Evolutionary conservation across 495 filamentous ascomycete genomes (phyloP).

Genomic region (Tuber calosporum): DNA sequence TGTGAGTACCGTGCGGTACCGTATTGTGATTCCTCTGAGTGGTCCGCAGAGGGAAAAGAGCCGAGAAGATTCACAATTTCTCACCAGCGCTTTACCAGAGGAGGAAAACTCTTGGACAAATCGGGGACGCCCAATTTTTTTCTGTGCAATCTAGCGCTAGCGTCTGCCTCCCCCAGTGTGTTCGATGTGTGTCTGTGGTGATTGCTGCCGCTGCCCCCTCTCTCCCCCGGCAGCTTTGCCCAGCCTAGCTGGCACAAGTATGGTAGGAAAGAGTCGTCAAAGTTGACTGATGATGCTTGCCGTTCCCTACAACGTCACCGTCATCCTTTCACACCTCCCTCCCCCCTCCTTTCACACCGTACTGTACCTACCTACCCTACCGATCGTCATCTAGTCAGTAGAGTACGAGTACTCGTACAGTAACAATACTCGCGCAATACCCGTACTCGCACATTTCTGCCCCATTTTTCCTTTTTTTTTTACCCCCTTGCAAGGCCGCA

Average conservation of each 20-base stretch:
- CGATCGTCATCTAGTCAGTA: slow-evolving; percentile 1
- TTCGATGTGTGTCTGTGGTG: not conserved
- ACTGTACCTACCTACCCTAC: too few relatives aligned
- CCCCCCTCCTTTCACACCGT: not conserved
- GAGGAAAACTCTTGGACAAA: not conserved
- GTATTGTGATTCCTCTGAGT: not conserved
- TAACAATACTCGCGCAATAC: too few relatives aligned
- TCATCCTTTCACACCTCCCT: not conserved
- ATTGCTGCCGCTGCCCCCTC: not conserved
- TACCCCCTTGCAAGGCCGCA: not conserved
- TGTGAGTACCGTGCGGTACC: too few relatives aligned
- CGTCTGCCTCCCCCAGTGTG: too few relatives aligned
- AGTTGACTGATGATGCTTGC: slow-evolving; percentile 3
- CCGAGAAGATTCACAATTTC: not conserved
- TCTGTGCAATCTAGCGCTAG: not conserved
- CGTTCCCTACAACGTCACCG: slow-evolving; percentile 2
- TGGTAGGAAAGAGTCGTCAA: not conserved
- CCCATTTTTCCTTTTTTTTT: not conserved
- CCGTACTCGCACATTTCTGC: not conserved
- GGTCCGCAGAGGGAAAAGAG: not conserved
- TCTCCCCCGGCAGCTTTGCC: not conserved
- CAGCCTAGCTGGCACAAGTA: not conserved
- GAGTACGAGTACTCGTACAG: too few relatives aligned
- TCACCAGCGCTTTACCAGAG: not conserved
- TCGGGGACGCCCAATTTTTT: not conserved